Evolutionary conservation across 129 eudicot species (phyloP).

Genomic region (Chrysanthemum makinoi): DNA sequence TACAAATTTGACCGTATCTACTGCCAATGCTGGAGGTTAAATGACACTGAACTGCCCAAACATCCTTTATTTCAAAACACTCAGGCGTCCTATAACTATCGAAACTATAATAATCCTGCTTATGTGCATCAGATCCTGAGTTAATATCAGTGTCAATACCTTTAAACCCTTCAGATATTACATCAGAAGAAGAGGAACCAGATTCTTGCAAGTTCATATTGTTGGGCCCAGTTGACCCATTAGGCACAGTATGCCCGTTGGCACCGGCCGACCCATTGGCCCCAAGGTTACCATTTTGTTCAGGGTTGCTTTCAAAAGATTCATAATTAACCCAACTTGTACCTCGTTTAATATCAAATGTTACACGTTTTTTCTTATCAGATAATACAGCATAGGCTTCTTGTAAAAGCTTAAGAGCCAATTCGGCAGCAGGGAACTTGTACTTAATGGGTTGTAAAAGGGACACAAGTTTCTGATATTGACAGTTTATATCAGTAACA

Average conservation of each 20-base stretch:
- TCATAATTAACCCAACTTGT: slow-evolving; percentile 47
- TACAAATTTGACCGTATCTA: slow-evolving; percentile 46
- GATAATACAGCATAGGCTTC: slow-evolving; percentile 56
- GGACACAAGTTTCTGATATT: slow-evolving; percentile 41
- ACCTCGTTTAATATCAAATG: slow-evolving; percentile 53
- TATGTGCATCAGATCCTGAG: slow-evolving; percentile 27
- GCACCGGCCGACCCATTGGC: slow-evolving; percentile 12
- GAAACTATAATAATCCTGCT: slow-evolving; percentile 46
- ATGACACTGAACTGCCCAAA: slow-evolving; percentile 57
- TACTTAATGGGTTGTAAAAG: slow-evolving; percentile 52
- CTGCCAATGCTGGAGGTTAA: slow-evolving; percentile 27
- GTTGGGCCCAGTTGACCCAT: neutral
- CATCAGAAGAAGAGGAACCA: slow-evolving; percentile 48
- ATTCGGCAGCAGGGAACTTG: slow-evolving; percentile 53
- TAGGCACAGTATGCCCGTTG: slow-evolving; percentile 22
- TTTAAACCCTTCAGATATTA: slow-evolving; percentile 39
- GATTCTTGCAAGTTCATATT: slow-evolving; percentile 35
- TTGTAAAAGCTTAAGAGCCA: slow-evolving; percentile 51
- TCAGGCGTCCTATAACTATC: slow-evolving; percentile 36
- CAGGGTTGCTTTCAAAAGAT: slow-evolving; percentile 31
- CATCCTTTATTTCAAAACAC: slow-evolving; percentile 41
- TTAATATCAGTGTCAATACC: slow-evolving; percentile 37
- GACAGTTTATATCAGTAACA: slow-evolving; percentile 29
- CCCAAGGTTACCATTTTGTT: slow-evolving; percentile 22
- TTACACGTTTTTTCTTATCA: slow-evolving; percentile 44